A percentile compares a stretch with the other conserved stretches of the same genome.
These are phyloP conservation scores for Spongiforma sp. DNA, from an alignment of 1,284 basidiomycete species.

Conservation along the genomic window DNA sequence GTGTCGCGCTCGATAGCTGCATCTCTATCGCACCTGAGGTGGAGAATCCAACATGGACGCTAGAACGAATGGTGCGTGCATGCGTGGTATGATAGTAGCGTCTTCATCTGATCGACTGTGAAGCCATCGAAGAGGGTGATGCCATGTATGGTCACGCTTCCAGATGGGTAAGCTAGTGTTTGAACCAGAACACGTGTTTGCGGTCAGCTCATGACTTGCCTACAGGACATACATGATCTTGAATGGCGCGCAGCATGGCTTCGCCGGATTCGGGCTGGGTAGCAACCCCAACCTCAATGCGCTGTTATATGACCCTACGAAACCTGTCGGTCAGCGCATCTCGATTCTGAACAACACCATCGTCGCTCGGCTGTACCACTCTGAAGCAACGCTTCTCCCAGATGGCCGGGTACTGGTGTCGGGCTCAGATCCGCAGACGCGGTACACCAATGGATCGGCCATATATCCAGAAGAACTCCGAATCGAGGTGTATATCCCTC, in stretches of 20 bases:
- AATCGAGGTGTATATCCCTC: conserved; percentile 77
- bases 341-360: conserved; percentile 73
- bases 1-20: conserved; percentile 71
- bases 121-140: conserved; percentile 81
- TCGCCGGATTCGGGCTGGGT: conserved; percentile 76
- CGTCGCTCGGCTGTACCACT: conserved; percentile 85
- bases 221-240: conserved; percentile 74
- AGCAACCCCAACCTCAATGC: conserved; percentile 67
- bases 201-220: not conserved
- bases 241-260: conserved; percentile 68
- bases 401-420: conserved; percentile 76
- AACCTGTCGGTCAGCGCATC: conserved; percentile 63
- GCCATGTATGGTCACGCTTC: conserved; percentile 72
- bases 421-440: conserved; percentile 72
- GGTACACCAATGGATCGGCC: conserved; percentile 40
- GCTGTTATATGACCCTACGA: conserved; percentile 69
- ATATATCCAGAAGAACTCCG: conserved; percentile 72
- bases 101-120: too few species aligned
- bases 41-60: conserved; percentile 59
- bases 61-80: conserved; percentile 73
- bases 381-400: conserved; percentile 69
- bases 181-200: not conserved
- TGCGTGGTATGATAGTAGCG: not conserved
- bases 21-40: conserved; percentile 68
- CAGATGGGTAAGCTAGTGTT: conserved; percentile 44